Conservation (phyloP, 1,139 yeast species). For the Kluyveromyces marxianus region DNA sequence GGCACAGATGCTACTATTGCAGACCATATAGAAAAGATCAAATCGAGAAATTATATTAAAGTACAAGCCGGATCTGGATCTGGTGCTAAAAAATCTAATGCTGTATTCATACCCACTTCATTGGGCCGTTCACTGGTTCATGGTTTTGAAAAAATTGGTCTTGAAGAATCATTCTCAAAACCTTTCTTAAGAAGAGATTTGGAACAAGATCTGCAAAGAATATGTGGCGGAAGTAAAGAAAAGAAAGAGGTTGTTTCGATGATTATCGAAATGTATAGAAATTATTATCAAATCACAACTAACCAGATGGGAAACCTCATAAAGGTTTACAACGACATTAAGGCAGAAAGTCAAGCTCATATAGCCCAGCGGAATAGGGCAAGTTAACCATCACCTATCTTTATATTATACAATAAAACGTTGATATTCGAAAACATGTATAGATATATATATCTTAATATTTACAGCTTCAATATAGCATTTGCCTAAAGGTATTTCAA, state of each 20-base stretch:
- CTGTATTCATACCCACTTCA: conserved; percentile 62
- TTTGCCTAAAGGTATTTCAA: no score
- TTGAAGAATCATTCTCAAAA: conserved; percentile 72
- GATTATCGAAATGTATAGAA: conserved; percentile 53
- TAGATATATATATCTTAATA: no score
- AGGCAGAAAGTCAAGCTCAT: conserved; percentile 6
- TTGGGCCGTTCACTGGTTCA: conserved; percentile 84
- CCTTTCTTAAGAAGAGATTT: conserved; percentile 78
- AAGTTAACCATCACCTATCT: not conserved
- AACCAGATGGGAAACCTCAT: conserved; percentile 22
- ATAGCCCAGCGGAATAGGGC: conserved; percentile 1
- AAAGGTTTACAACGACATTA: conserved; percentile 26
- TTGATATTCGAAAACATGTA: not conserved
- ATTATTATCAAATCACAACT: conserved; percentile 42
- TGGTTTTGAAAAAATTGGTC: conserved; percentile 76
- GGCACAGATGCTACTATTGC: conserved; percentile 99
- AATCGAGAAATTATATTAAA: conserved; percentile 56
- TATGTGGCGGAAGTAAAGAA: conserved; percentile 56
- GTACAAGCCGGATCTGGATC: conserved; percentile 35
- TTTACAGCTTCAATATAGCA: no score
- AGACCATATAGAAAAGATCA: conserved; percentile 84
- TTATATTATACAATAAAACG: not conserved
- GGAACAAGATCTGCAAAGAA: conserved; percentile 58
- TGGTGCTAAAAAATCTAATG: conserved; percentile 30
- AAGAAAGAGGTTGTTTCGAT: conserved; percentile 50